A percentile compares a stretch with the other conserved stretches of the same genome.
Evolutionary conservation across 2,329 filamentous ascomycete species (phyloP).

Genomic region (Aquanectria penicillioides): DNA sequence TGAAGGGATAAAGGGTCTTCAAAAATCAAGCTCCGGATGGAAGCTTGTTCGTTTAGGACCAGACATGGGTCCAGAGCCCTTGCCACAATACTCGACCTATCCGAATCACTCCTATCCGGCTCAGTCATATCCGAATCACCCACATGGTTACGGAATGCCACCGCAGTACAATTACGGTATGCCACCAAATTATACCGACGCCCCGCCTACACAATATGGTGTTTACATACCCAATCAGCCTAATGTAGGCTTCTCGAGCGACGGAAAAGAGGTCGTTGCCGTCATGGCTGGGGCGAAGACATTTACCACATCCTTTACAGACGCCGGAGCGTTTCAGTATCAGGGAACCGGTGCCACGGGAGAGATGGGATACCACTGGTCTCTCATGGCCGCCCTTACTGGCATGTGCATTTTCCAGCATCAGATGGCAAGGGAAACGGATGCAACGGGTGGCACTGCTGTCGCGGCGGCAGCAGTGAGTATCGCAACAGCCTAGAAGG

Average conservation of each 20-base stretch:
- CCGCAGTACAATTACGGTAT: too few species aligned
- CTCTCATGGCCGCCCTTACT: slow-evolving; percentile 4
- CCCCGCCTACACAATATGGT: too few species aligned
- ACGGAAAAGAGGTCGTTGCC: slow-evolving; percentile 2
- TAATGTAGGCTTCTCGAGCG: neutral
- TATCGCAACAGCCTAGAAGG: neutral
- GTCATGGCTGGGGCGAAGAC: neutral
- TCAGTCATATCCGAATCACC: too few species aligned
- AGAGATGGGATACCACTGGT: slow-evolving; percentile 16
- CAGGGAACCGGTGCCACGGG: neutral
- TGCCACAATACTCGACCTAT: too few species aligned
- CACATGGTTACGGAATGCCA: too few species aligned
- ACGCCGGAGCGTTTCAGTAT: slow-evolving; percentile 6
- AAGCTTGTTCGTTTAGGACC: slow-evolving; percentile 27
- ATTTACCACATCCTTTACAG: neutral
- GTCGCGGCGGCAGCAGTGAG: neutral
- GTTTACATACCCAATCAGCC: too few species aligned
- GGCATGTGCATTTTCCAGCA: neutral
- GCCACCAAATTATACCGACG: too few species aligned
- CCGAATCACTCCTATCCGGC: too few species aligned
- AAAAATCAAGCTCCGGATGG: slow-evolving; percentile 26
- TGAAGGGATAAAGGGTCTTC: slow-evolving; percentile 26
- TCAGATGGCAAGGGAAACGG: neutral
- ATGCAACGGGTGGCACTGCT: neutral
- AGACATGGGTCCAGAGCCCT: neutral